Conservation (phyloP, 1,284 basidiomycete genomes). For the Paramarasmius palmivorus region DNA sequence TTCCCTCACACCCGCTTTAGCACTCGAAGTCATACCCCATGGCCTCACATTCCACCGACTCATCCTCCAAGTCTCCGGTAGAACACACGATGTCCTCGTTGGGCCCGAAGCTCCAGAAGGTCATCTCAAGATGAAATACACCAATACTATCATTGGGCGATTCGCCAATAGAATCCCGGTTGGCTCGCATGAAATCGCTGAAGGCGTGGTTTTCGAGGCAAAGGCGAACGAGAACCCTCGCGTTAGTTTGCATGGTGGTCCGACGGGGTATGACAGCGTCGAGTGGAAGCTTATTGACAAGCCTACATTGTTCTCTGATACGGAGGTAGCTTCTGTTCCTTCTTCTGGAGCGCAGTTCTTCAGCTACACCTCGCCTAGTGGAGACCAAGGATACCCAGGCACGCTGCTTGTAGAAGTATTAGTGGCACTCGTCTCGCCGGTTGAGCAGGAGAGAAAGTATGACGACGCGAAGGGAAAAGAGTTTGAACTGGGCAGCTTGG, state of each 20-base stretch:
- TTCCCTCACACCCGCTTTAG: slow-evolving; percentile 54
- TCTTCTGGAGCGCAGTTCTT: slow-evolving; percentile 51
- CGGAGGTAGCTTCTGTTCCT: slow-evolving; percentile 45
- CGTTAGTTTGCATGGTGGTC: slow-evolving; percentile 76
- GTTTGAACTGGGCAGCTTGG: slow-evolving; percentile 59
- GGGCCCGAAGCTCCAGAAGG: slow-evolving; percentile 65
- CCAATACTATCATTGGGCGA: slow-evolving; percentile 70
- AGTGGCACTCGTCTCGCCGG: slow-evolving; percentile 53
- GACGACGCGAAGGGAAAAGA: slow-evolving; percentile 32
- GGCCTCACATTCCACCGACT: slow-evolving; percentile 69
- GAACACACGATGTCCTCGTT: slow-evolving; percentile 72
- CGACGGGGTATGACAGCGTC: slow-evolving; percentile 59
- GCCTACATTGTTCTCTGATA: slow-evolving; percentile 54
- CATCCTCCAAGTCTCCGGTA: slow-evolving; percentile 62
- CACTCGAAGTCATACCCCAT: slow-evolving; percentile 63
- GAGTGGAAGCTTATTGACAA: slow-evolving; percentile 51
- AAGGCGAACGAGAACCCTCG: slow-evolving; percentile 54
- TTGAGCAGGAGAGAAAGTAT: slow-evolving; percentile 30
- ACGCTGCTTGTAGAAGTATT: slow-evolving; percentile 60
- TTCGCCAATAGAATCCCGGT: slow-evolving; percentile 73
- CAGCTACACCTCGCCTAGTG: slow-evolving; percentile 57
- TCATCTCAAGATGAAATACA: slow-evolving; percentile 64
- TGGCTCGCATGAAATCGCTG: slow-evolving; percentile 49
- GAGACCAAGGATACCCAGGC: slow-evolving; percentile 70
- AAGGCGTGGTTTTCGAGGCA: slow-evolving; percentile 38